These are phyloP conservation scores for Elsinoe batatas DNA, from an alignment of 2,329 filamentous ascomycete genomes.

Conservation along the genomic window DNA sequence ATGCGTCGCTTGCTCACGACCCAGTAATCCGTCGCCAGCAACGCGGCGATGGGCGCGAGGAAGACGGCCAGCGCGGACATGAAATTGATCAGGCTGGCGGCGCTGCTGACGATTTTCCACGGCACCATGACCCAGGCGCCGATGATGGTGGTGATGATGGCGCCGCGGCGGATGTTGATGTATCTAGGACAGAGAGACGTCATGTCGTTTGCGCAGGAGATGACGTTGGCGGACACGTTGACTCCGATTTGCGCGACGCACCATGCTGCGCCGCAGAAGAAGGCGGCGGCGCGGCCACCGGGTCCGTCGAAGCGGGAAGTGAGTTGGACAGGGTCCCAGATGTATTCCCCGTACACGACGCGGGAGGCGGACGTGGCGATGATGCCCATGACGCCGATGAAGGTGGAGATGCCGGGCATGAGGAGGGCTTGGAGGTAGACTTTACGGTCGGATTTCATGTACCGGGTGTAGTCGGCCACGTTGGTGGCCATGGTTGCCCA, in stretches of 20 bases:
- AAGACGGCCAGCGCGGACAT: slow-evolving; percentile 59
- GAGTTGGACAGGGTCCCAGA: slow-evolving; percentile 26
- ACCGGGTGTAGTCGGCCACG: slow-evolving; percentile 30
- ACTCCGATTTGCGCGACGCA: slow-evolving; percentile 47
- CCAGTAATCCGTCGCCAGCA: slow-evolving; percentile 54
- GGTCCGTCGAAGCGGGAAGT: slow-evolving; percentile 24
- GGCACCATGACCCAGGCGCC: slow-evolving; percentile 49
- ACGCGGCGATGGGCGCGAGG: slow-evolving; percentile 51
- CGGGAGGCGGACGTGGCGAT: slow-evolving; percentile 47
- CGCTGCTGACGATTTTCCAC: slow-evolving; percentile 55
- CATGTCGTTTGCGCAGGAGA: slow-evolving; percentile 46
- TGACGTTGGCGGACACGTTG: slow-evolving; percentile 45
- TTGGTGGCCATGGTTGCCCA: slow-evolving; percentile 29
- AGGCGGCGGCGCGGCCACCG: slow-evolving; percentile 25
- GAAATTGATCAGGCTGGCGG: slow-evolving; percentile 43
- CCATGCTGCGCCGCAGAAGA: slow-evolving; percentile 26
- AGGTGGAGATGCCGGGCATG: slow-evolving; percentile 43
- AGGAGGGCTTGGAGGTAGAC: slow-evolving; percentile 29
- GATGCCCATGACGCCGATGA: slow-evolving; percentile 45
- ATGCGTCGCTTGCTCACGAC: slow-evolving; percentile 41
- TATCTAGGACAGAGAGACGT: slow-evolving; percentile 43
- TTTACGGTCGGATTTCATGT: slow-evolving; percentile 23
- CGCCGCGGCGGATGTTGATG: slow-evolving; percentile 34
- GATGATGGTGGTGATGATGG: slow-evolving; percentile 39
- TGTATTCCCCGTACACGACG: slow-evolving; percentile 42